Conservation (phyloP, 306 rosid genomes). For the Mimosa pudica region DNA sequence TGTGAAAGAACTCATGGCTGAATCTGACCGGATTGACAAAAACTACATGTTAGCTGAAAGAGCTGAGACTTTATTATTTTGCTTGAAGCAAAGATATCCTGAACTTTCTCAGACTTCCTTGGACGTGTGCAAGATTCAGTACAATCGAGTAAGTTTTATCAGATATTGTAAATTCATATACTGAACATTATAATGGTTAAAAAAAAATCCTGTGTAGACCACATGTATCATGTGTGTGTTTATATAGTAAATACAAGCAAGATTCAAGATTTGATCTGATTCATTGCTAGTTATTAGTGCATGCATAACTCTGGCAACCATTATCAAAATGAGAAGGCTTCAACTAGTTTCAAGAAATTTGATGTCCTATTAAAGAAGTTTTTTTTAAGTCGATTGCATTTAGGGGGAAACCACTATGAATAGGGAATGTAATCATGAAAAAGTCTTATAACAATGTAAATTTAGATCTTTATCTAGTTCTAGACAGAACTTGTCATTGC, state of each 20-base stretch:
- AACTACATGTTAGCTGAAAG: constrained; percentile 81
- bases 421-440: too few relatives aligned
- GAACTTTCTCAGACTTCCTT: constrained; percentile 92
- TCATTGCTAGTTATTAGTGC: too few relatives aligned
- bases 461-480: too few relatives aligned
- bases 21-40: constrained; percentile 64
- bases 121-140: constrained; percentile 91
- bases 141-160: constrained; percentile 57
- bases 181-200: background rate
- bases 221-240: too few relatives aligned
- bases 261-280: too few relatives aligned
- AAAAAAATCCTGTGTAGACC: background rate
- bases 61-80: constrained; percentile 70
- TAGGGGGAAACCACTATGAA: too few relatives aligned
- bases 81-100: constrained; percentile 89
- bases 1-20: constrained; percentile 85
- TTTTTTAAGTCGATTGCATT: background rate
- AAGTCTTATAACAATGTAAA: too few relatives aligned
- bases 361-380: background rate
- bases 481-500: too few relatives aligned
- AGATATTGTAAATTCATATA: background rate
- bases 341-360: background rate
- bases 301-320: too few relatives aligned
- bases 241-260: too few relatives aligned
- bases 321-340: too few relatives aligned